Base-by-base conservation (phyloP, 176 grass and related monocot species). In the Bonia amplexicaulis region DNA sequence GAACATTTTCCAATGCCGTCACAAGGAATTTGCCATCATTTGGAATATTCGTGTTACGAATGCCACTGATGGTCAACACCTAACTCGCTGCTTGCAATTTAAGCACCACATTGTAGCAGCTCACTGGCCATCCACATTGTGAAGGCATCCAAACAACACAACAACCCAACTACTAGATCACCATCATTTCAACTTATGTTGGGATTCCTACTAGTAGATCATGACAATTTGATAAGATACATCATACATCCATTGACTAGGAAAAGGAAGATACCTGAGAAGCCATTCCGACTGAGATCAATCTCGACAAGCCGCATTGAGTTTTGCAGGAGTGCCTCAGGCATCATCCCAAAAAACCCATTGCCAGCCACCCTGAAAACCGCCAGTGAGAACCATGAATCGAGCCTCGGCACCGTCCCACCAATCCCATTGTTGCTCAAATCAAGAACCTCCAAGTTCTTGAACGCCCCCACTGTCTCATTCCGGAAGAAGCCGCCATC, bases 241-340 rank as follows among this genome's bases (percentile, higher is more conserved):
- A 40, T 19, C 20, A 87, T 44, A 47, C 13, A 40, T 19, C 20
- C 52, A 89, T 13, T 76, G 0, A 76, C 16, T 76, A 26, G 66
- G 61, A 86, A 82, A 57, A 69, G 35, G 33, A 17, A 79, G 42
- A 55, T 96, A 99, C 97, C 93, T 91, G 93, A 96, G 86, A 99
- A 96, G 68, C 81, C 88, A 73, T 99, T 96, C 85, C 78, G n/a
- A 81, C 93, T 96, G 79, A 99, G 97, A 94, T 99, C 97, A 57
- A 99, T 80, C 75, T 96, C 90, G 6, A 84, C 39, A 70, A 96
- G 77, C 59, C 88, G 84, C 91, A 96, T 92, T 2, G 91, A 91
- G 40, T 87, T 99, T 64, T 92, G 85, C 65, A 96, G 85, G 44
- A 96, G 82, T 10, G 73, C 69, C 70, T 89, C 84, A 0, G 97